Evolutionary conservation across 208 protist species (phyloP), one percentile per base, ranked within the genome.

Genomic region (Leishmania major): DNA sequence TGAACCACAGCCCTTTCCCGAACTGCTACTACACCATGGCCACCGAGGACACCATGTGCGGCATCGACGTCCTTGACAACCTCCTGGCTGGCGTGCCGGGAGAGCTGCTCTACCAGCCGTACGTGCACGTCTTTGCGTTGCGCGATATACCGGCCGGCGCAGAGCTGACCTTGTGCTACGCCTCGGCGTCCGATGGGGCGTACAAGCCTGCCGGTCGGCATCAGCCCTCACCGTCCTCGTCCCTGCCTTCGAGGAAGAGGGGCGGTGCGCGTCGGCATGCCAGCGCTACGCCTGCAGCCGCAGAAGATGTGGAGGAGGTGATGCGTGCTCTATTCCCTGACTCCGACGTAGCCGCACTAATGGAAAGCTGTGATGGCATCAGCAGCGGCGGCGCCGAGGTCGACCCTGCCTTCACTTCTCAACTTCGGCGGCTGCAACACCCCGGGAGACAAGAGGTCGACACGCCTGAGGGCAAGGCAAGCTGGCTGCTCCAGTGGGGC

Each of bases 21-120:
- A 97, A 97, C 83, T 92, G 89, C 82, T 91, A 93, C 86, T 96
- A 94, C 85, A 95, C 92, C 13, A 96, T 97, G 92, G 85, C 87
- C 28, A 91, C 87, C 13, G 87, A 86, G 70, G 83, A 84, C 37
- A 88, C 79, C 51, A 85, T 96, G 64, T 95, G 91, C 75, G 92
- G 94, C 31, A 78, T 97, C 35, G 94, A 97, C 77, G 87, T 96
- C 11, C 82, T 97, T 67, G 92, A 97, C 74, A 97, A 97, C 87
- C 59, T 96, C n/a, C 40, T 97, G 7, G 94, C 94, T n/a, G 94
- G 94, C n/a, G 94, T 97, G 37, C 85, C 86, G 11, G 84, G 57
- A 37, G 84, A 88, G 31, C 85, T 93, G 72, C 82, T 96, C 11
- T 94, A 90, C 72, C 88, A 94, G 76, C 94, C 94, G 31, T 95